These are phyloP conservation scores for Rutstroemia sydowiana DNA, from an alignment of 2,329 filamentous ascomycete genomes.

Conservation along the genomic window DNA sequence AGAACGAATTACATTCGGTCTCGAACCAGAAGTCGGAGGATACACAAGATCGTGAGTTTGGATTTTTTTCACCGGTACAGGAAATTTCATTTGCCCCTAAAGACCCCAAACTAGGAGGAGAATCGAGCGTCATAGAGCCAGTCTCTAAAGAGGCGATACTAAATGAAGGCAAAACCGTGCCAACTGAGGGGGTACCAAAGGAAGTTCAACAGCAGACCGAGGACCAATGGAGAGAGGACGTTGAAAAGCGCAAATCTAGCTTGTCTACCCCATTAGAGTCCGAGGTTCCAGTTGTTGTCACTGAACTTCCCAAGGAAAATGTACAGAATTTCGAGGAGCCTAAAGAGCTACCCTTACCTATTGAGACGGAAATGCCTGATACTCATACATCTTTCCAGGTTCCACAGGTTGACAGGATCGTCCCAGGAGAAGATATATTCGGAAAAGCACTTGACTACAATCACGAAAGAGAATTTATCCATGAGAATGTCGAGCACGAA, in stretches of 20 bases:
- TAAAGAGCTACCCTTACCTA: conserved; percentile 1
- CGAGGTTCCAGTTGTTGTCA: conserved; percentile 9
- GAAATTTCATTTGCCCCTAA: conserved; percentile 1
- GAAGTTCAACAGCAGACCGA: conserved; percentile 10
- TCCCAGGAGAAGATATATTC: conserved; percentile 1
- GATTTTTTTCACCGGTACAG: conserved; percentile 15
- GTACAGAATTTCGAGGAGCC: conserved; percentile 3
- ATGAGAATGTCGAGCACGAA: conserved; percentile 11
- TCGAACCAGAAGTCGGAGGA: conserved; percentile 16
- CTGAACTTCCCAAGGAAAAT: conserved; percentile 4
- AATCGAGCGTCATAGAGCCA: conserved; percentile 2
- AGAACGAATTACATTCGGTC: conserved; percentile 14
- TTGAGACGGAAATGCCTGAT: conserved; percentile 8
- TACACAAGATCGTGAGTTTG: conserved; percentile 18
- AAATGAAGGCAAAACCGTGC: conserved; percentile 3
- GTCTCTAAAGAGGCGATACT: conserved; percentile 7
- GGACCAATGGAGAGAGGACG: conserved; percentile 16
- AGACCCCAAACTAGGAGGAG: conserved; percentile 6
- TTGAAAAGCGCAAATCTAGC: conserved; percentile 15
- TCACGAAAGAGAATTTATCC: conserved; percentile 16
- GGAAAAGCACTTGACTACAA: conserved; percentile 22
- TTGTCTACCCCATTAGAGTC: conserved; percentile 12
- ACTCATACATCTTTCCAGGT: conserved; percentile 13
- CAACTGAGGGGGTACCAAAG: conserved; percentile 5
- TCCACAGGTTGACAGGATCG: conserved; percentile 4